Base-by-base conservation (phyloP, 2,329 filamentous ascomycete species). In the Verticillium zaregamsianum region DNA sequence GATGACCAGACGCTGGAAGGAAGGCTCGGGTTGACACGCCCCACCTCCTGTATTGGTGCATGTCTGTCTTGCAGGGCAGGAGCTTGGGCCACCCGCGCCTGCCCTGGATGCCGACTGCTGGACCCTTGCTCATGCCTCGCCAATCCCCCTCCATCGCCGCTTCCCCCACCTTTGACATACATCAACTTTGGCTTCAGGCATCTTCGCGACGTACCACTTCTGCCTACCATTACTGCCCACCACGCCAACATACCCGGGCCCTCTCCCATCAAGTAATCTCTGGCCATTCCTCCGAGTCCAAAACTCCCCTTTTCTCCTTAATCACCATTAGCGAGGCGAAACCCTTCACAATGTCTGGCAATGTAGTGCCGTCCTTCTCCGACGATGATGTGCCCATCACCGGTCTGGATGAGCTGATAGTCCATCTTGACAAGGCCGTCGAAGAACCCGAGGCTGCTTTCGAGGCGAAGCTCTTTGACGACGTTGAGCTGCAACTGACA, bases 401-500 rank as follows among this genome's bases (percentile, higher is more conserved):
- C 7, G 80, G 83, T 9, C 74, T 87, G 20, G 76, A 81, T 25
- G 83, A 85, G 66, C 77, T 89, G 25, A 77, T 82, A 57, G 70
- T 69, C 25, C 86, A 88, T 69, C 75, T 89, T 17, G 76, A 81
- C 58, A 72, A 79, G 32, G 74, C 88, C n/a, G 64, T 78, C 20
- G 69, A 73, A 31, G 77, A 81, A 63, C 74, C 80, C 20, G 73
- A 74, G 0, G 70, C 77, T 1, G 70, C 75, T 0, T 73, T 84
- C 39, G 72, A 82, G 63, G 72, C 74, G 12, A 81, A 81, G 66
- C 75, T 88, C 2, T 82, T 88, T 62, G 86, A 88, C 68, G 74
- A 85, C 68, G 80, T 88, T 55, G 81, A 84, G 67, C 78, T 87
- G 4, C 84, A 87, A 68, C 74, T 88, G 17, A 86, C 78, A 52